A percentile compares a stretch with the other conserved stretches of the same genome.
Evolutionary conservation across 2,329 filamentous ascomycete species (phyloP).

Genomic region (Aotearoamyces nothofagi): DNA sequence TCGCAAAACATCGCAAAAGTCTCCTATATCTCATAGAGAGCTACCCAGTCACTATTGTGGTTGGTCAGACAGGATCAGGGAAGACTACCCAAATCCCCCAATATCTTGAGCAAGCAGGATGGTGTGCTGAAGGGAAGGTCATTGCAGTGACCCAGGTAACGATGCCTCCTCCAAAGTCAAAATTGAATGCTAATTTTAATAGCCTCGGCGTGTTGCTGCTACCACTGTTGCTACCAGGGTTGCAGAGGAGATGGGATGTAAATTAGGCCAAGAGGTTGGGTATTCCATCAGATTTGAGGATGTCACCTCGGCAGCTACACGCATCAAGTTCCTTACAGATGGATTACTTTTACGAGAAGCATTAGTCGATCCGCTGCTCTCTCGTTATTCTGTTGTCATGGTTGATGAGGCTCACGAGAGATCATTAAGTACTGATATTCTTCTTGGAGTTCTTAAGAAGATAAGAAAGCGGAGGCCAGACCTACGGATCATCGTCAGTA

Average conservation of each 20-base stretch:
- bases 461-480: slow-evolving; percentile 68
- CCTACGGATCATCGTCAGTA: slow-evolving; percentile 78
- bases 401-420: slow-evolving; percentile 94
- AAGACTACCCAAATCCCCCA: slow-evolving; percentile 96
- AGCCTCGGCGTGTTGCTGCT: slow-evolving; percentile 82
- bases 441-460: slow-evolving; percentile 84
- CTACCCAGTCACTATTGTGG: slow-evolving; percentile 69
- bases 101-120: slow-evolving; percentile 75
- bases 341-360: slow-evolving; percentile 84
- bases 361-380: slow-evolving; percentile 79
- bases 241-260: slow-evolving; percentile 75
- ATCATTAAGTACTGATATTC: slow-evolving; percentile 80
- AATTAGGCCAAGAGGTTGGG: slow-evolving; percentile 79
- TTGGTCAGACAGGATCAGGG: slow-evolving; percentile 87
- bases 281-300: slow-evolving; percentile 92
- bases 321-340: slow-evolving; percentile 92
- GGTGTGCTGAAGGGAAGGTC: slow-evolving; percentile 69
- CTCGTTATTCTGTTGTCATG: slow-evolving; percentile 91
- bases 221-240: slow-evolving; percentile 81
- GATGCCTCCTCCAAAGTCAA: slow-evolving; percentile 11
- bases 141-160: slow-evolving; percentile 83
- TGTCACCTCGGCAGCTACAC: slow-evolving; percentile 68
- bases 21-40: slow-evolving; percentile 80
- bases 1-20: slow-evolving; percentile 64
- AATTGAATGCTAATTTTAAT: slow-evolving; percentile 1